These are phyloP conservation scores for Serendipita sp. DNA, from an alignment of 768 basidiomycete genomes.

Conservation along the genomic window DNA sequence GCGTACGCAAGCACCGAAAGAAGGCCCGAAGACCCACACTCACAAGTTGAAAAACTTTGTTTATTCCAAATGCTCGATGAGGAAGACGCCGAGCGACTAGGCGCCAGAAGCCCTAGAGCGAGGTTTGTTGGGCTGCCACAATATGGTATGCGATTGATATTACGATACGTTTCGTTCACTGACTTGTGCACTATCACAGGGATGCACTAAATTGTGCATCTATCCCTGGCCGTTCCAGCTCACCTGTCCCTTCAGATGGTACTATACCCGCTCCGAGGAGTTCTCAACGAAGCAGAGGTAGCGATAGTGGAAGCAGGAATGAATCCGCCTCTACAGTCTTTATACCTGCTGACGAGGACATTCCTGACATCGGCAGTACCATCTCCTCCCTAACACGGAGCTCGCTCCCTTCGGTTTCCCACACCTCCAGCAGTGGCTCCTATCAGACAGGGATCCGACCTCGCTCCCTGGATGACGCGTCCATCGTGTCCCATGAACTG, in stretches of 20 bases:
- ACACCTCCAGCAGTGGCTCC: too few relatives aligned
- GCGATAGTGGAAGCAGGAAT: slow-evolving; percentile 18
- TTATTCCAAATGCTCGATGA: too few relatives aligned
- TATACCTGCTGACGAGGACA: slow-evolving; percentile 30
- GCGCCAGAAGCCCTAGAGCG: too few relatives aligned
- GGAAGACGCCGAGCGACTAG: too few relatives aligned
- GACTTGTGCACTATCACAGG: slow-evolving; percentile 26
- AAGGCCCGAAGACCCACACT: too few relatives aligned
- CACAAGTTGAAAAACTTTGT: too few relatives aligned
- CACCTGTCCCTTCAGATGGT: slow-evolving; percentile 30
- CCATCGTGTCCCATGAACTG: too few relatives aligned
- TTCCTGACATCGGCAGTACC: slow-evolving; percentile 28
- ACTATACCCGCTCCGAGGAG: slow-evolving; percentile 45
- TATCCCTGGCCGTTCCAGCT: too few relatives aligned
- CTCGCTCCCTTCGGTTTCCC: not conserved
- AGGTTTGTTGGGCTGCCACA: too few relatives aligned
- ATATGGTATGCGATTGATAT: slow-evolving; percentile 47
- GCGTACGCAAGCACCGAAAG: too few relatives aligned
- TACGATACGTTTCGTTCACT: not conserved
- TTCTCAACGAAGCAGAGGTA: slow-evolving; percentile 21
- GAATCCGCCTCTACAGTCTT: slow-evolving; percentile 61
- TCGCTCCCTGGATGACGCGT: too few relatives aligned
- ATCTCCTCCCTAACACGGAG: not conserved
- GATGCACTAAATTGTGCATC: slow-evolving; percentile 54
- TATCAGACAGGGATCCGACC: too few relatives aligned